Base-by-base conservation (phyloP, 805 yeast species). In the Candida patagonica region DNA sequence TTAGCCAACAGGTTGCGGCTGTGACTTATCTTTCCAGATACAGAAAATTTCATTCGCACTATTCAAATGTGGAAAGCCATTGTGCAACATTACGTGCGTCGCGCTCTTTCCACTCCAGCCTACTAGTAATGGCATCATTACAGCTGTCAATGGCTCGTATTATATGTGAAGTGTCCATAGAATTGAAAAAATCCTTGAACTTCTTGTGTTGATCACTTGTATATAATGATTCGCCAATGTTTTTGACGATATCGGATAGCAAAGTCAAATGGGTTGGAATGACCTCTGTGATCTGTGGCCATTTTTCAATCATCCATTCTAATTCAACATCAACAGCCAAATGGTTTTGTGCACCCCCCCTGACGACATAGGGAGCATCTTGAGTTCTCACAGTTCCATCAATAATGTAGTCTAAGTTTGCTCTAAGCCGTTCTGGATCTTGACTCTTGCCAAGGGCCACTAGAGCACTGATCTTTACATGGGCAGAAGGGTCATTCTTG, bases 251-350 rank as follows among this genome's bases (percentile, higher is more conserved):
- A 13, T 79, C 68, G 17, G 89, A 80, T 51, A 89, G 68, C 85
- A 87, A 76, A 20, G 85, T 70, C 47, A 80, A 70, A 10, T 85
- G 80, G 12, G 94, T 85, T 37, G 96, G 95, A 56, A 85, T 71
- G 53, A 71, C 66, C 57, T 75, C 70, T 50, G 63, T 63, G 44
- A 89, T 56, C 33, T 66, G 71, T 42, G 76, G 86, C 89, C 94
- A 89, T 61, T 88, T 79, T 9, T 44, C 53, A 51, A 71, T 69
- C n/a, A 60, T 53, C 95, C 95, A 92, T 13, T 54, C 41, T 84
- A 88, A 88, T 49, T 80, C 62, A 19, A 23, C 26, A 49, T 74
- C 74, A 43, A 80, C 66, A 65, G 95, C 94, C 31, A 65, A 67
- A 39, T 63, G 68, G 52, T 76, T 77, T 12, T 72, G 54, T 52